Conservation (phyloP, 371 early-diverging fungal genomes). For the Mortierella sp. region DNA sequence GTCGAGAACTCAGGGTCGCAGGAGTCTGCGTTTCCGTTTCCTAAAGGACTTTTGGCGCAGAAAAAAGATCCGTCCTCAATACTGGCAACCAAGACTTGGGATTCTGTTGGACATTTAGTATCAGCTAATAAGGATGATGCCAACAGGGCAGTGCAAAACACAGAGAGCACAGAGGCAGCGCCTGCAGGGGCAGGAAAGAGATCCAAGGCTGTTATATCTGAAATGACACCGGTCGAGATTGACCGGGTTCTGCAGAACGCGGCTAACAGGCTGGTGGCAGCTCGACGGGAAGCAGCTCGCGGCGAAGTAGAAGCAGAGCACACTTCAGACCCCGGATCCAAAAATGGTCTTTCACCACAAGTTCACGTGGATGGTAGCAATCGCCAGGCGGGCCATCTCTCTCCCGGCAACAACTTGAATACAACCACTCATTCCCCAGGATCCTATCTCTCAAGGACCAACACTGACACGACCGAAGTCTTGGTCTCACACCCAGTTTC, state of each 20-base stretch:
- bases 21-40: not conserved
- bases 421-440: constrained; percentile 1
- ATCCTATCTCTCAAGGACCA: constrained; percentile 25
- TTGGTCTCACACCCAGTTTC: constrained; percentile 25
- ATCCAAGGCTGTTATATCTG: constrained; percentile 29
- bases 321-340: constrained; percentile 5
- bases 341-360: not conserved
- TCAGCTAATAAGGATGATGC: not conserved
- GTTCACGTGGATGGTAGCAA: not conserved
- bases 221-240: constrained; percentile 29
- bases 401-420: not conserved
- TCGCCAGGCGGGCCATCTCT: not conserved
- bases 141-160: constrained; percentile 1
- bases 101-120: too few relatives aligned
- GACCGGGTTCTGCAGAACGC: constrained; percentile 37
- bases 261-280: constrained; percentile 26
- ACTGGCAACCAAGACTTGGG: too few relatives aligned
- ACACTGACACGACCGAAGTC: constrained; percentile 26
- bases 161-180: constrained; percentile 1
- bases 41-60: too few relatives aligned
- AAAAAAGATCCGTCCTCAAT: too few relatives aligned
- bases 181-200: constrained; percentile 20
- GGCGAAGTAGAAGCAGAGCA: too few relatives aligned
- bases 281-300: constrained; percentile 19
- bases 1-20: not conserved